Percentiles rank a stretch among this genome's conserved stretches.
phyloP scores from a whole-genome alignment of 139 green algal species.

The Klebsormidium nitens region DNA sequence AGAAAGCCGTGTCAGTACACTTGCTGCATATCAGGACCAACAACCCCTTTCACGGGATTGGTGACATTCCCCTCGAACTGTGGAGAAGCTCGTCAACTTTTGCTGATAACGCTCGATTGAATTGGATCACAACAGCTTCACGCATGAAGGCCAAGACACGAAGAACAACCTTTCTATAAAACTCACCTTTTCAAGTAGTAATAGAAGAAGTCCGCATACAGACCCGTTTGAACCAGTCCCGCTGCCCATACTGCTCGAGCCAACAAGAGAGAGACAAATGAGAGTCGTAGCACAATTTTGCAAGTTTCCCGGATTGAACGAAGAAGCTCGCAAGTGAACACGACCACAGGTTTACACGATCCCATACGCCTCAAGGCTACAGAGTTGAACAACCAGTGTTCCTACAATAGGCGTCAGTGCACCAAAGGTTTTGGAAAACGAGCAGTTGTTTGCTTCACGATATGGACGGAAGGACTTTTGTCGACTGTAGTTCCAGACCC shows the following conservation, averaged over 20 bases:
- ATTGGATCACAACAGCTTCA: too few relatives aligned
- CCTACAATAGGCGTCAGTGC: not conserved
- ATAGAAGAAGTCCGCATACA: slow-evolving; percentile 99
- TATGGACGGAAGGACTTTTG: not conserved
- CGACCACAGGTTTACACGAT: not conserved
- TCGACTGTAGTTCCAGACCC: not conserved
- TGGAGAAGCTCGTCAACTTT: too few relatives aligned
- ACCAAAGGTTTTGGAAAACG: not conserved
- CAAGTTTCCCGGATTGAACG: not conserved
- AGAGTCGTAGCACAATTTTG: slow-evolving; percentile 20
- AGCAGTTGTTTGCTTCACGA: not conserved
- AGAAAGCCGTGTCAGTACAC: too few relatives aligned
- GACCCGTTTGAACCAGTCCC: slow-evolving; percentile 81
- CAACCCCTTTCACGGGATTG: too few relatives aligned
- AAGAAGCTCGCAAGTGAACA: slow-evolving; percentile 20
- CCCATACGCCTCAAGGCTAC: not conserved
- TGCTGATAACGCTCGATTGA: too few relatives aligned
- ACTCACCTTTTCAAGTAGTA: slow-evolving; percentile 72
- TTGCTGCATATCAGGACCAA: too few relatives aligned
- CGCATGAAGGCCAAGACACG: too few relatives aligned
- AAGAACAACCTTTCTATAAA: too few relatives aligned
- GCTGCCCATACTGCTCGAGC: slow-evolving; percentile 64
- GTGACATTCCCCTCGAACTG: too few relatives aligned
- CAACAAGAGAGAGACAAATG: slow-evolving; percentile 31
- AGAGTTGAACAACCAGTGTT: slow-evolving; percentile 1